phyloP scores from a whole-genome alignment of 2,329 filamentous ascomycete species.

The Cytospora piceae region DNA sequence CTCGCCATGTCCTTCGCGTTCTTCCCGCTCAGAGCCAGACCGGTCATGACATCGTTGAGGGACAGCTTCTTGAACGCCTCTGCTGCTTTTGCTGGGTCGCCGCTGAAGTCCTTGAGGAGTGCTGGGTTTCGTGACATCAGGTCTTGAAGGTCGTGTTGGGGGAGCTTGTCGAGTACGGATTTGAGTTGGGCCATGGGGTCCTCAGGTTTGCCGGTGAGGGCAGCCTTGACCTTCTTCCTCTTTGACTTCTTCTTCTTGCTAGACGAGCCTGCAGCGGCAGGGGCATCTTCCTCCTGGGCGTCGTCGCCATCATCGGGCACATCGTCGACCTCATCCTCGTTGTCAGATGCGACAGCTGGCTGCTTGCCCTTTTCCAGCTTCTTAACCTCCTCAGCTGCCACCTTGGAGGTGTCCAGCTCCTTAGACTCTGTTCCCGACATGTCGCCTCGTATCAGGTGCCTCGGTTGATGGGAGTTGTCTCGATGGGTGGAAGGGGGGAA shows the following conservation, averaged over 20 bases:
- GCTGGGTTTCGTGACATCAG: slow-evolving; percentile 75
- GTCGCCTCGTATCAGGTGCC: slow-evolving; percentile 14
- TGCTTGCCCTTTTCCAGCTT: slow-evolving; percentile 47
- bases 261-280: slow-evolving; percentile 31
- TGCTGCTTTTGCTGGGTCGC: slow-evolving; percentile 47
- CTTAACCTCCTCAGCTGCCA: slow-evolving; percentile 47
- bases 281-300: slow-evolving; percentile 34
- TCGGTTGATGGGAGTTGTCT: neutral
- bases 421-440: slow-evolving; percentile 67
- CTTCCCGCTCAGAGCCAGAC: slow-evolving; percentile 76
- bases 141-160: slow-evolving; percentile 62
- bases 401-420: slow-evolving; percentile 56
- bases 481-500: neutral
- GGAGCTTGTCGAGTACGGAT: slow-evolving; percentile 58
- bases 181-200: slow-evolving; percentile 48
- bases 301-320: slow-evolving; percentile 43
- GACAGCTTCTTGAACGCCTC: slow-evolving; percentile 65
- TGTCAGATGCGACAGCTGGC: slow-evolving; percentile 51
- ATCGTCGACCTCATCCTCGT: slow-evolving; percentile 49
- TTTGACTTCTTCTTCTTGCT: slow-evolving; percentile 69
- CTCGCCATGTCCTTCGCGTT: slow-evolving; percentile 95
- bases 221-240: slow-evolving; percentile 62
- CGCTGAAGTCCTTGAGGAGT: slow-evolving; percentile 61
- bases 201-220: slow-evolving; percentile 43
- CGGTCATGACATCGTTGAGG: slow-evolving; percentile 74